These are phyloP conservation scores for Spergularia azorica DNA, from an alignment of 179 eudicot genomes.

Conservation along the genomic window DNA sequence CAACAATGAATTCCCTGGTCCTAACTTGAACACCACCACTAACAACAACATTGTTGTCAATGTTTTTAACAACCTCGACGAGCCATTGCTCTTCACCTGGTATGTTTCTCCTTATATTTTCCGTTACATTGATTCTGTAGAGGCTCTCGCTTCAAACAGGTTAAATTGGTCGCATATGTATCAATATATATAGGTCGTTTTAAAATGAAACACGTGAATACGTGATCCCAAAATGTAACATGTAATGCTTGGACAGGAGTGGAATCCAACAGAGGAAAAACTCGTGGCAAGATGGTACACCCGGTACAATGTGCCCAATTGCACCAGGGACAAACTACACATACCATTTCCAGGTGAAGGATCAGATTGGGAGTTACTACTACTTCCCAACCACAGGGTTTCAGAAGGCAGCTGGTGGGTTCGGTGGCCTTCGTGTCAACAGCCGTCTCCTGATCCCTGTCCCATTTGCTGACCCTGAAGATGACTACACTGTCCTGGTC, in stretches of 20 bases:
- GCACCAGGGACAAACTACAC: constrained; percentile 63
- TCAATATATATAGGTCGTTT: too few relatives aligned
- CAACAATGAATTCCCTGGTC: constrained; percentile 54
- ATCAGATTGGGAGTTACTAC: constrained; percentile 55
- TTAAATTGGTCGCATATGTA: background rate
- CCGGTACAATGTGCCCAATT: constrained; percentile 61
- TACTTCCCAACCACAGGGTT: constrained; percentile 50
- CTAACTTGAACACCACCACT: constrained; percentile 40
- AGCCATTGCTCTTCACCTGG: constrained; percentile 65
- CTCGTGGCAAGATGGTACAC: constrained; percentile 62
- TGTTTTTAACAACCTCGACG: constrained; percentile 60
- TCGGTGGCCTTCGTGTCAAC: constrained; percentile 41
- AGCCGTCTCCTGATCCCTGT: constrained; percentile 40
- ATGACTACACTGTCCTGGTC: constrained; percentile 36
- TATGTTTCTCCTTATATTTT: background rate
- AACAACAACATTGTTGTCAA: constrained; percentile 52
- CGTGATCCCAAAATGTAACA: too few relatives aligned
- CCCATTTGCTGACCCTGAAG: constrained; percentile 38
- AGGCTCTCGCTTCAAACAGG: background rate
- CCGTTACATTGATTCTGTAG: background rate
- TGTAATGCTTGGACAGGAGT: constrained; percentile 17
- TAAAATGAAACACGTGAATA: too few relatives aligned
- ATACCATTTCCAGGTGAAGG: constrained; percentile 57
- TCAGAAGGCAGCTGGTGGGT: constrained; percentile 57
- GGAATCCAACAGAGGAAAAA: constrained; percentile 60